Evolutionary conservation across 306 rosid species (phyloP), one percentile per base, ranked within the genome.

Genomic region (Gleditsia sinensis): DNA sequence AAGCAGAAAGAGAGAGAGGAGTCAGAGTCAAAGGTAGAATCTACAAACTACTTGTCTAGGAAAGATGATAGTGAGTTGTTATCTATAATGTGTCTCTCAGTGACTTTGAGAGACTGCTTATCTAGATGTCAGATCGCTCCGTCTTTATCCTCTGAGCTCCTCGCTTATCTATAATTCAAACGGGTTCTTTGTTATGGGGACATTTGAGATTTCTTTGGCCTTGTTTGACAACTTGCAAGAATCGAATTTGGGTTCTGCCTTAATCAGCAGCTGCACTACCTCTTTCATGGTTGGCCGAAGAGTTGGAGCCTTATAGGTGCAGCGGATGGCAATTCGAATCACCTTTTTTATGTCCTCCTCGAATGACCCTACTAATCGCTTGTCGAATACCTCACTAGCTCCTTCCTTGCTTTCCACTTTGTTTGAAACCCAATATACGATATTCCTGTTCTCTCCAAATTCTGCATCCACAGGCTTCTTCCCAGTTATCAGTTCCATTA

Each of bases 211-310:
- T 21, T 87, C 95, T 80, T 87, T 87, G 62, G 84, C 72, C 84
- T 72, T 78, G 37, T 78, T 69, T 76, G 87, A 85, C 59, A 84
- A 83, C 84, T 85, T 88, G 87, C 77, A 63, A 37, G 90, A 81
- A 70, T 87, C 83, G 69, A 75, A 51, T 28, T 63, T 78, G 59
- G 96, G 93, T 71, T 87, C 84, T 43, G 98, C 92, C 68, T 90
- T 91, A 33, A 87, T 82, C 60, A 95, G 81, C 21, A 88, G 62
- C 74, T 86, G 93, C 76, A 92, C 98, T 32, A 89, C 98, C 74
- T 95, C 98, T 70, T 90, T 95, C 98, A 95, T 95, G 81, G 92
- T 87, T 54, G 99, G 99, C 33, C 99, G 80, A 64, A 76, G 88
- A 25, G 92, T 67, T 40, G 97, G 97, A 66, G 87, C 78, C 83